Base-by-base conservation (phyloP, 192 early-diverging fungal species). In the Umbelopsis ramanniana region DNA sequence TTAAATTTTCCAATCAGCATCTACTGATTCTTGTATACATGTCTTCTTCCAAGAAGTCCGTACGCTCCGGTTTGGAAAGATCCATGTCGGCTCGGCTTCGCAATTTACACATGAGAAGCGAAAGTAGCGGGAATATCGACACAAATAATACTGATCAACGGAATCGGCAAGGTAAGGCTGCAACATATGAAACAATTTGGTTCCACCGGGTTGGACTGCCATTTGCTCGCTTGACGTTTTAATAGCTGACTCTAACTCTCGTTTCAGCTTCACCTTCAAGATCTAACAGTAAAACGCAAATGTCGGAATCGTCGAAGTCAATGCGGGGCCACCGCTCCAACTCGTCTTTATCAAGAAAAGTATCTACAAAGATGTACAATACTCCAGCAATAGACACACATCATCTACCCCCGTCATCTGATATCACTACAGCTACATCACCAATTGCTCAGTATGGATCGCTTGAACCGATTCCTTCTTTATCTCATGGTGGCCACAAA, bases 41-140 rank as follows among this genome's bases (percentile, higher is more conserved):
- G 57, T 63, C 57, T 63, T 37, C 24, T 63, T 63, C 57, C 57
- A 63, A 63, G 33, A 63, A 63, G 57, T 63, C 57, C 24, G 57
- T 63, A 37, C 57, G 57, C 57, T 63, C 57, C 33, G 57, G 57
- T n/a, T 35, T 63, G 33, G 57, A 63, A 33, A 11, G 57, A 63
- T 63, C 57, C 57, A 63, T 63, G 57, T 63, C 57, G 33, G 26
- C 57, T 63, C 26, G 57, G 26, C 57, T 63, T 19, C 57, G 57
- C 33, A 63, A 63, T 63, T 37, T 63, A 37, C 57, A 63, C 33
- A 63, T 63, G 57, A 63, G 57, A 14, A 63, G 57, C 33, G 57
- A 63, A 63, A 63, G 57, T 63, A 63, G 57, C 29, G 57, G 57
- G 15, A 63, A 63, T 63, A 33, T 35, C 15, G 57, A 63, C 29